phyloP scores from a whole-genome alignment of 306 rosid genomes.

The Inga leiocalycina region DNA sequence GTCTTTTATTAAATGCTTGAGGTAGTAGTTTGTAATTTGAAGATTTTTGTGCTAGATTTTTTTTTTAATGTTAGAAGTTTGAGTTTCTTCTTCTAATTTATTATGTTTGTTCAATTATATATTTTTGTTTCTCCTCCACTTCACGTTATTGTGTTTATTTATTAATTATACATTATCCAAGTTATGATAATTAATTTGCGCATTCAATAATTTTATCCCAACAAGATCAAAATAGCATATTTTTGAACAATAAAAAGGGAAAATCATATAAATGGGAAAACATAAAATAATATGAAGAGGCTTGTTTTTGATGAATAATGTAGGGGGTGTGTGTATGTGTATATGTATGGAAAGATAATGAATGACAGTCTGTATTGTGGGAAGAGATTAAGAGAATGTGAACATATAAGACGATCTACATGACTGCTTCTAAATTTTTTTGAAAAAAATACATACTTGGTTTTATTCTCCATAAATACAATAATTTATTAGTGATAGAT shows the following conservation, averaged over 20 bases:
- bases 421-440: too few species aligned
- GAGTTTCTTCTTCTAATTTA: not conserved
- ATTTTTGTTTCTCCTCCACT: not conserved
- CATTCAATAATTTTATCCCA: not conserved
- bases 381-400: not conserved
- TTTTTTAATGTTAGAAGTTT: not conserved
- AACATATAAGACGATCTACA: too few species aligned
- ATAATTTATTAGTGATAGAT: too few species aligned
- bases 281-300: not conserved
- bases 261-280: not conserved
- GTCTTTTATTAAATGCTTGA: too few species aligned
- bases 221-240: not conserved
- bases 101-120: not conserved
- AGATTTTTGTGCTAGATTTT: not conserved
- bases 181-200: not conserved
- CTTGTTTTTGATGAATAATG: too few species aligned
- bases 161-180: not conserved
- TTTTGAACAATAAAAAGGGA: not conserved
- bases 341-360: not conserved
- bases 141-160: not conserved
- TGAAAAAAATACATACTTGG: too few species aligned
- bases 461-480: too few species aligned
- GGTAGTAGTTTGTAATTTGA: not conserved
- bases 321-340: too few species aligned
- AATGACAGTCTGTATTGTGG: not conserved